Conservation (phyloP, 768 basidiomycete species). For the Rubroboletus satanas region DNA sequence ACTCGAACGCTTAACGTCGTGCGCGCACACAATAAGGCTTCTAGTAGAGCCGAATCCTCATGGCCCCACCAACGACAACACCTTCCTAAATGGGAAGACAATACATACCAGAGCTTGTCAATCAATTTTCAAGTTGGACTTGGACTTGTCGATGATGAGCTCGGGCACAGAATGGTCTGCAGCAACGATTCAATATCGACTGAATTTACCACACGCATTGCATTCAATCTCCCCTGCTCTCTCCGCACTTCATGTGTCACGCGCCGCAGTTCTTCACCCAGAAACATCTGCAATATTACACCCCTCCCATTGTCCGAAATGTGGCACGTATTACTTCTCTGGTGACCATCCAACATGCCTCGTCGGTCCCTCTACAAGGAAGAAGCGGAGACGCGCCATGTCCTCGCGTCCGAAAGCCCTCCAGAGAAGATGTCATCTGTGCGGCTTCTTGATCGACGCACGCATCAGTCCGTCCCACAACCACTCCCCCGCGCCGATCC, state of each 20-base stretch:
- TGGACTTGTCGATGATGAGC: not conserved
- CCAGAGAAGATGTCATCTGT: slow-evolving; percentile 19
- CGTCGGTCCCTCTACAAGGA: slow-evolving; percentile 23
- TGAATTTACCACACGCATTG: slow-evolving; percentile 46
- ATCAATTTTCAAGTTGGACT: too few species aligned
- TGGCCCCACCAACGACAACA: slow-evolving; percentile 19
- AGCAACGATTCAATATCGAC: slow-evolving; percentile 42
- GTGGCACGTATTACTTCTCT: slow-evolving; percentile 48
- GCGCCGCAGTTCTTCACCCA: slow-evolving; percentile 33
- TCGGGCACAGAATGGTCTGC: not conserved
- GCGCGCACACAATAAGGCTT: slow-evolving; percentile 16
- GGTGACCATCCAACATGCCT: slow-evolving; percentile 37
- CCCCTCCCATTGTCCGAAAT: slow-evolving; percentile 44
- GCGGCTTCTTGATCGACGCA: slow-evolving; percentile 15
- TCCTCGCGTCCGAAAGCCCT: not conserved
- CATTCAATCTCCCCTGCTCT: slow-evolving; percentile 51
- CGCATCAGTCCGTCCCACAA: not conserved
- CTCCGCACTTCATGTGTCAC: slow-evolving; percentile 57
- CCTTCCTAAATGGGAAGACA: slow-evolving; percentile 25
- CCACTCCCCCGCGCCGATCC: not conserved
- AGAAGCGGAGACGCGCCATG: slow-evolving; percentile 10
- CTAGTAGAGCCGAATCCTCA: not conserved
- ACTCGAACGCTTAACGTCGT: slow-evolving; percentile 4
- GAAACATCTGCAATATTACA: slow-evolving; percentile 20
- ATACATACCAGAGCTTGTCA: not conserved